phyloP scores from a whole-genome alignment of 345 rosid genomes.

The Jatropha curcas region DNA sequence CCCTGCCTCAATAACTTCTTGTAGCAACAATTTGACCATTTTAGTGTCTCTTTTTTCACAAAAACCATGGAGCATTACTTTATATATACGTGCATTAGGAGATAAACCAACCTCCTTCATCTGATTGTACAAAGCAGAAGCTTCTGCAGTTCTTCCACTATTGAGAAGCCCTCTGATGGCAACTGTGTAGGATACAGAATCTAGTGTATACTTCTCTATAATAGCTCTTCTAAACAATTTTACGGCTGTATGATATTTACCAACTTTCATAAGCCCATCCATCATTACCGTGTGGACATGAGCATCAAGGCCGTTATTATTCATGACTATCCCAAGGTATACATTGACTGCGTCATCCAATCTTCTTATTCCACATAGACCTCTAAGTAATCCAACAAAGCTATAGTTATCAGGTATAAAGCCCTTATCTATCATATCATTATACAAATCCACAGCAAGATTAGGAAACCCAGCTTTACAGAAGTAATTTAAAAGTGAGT shows the following conservation, averaged over 20 bases:
- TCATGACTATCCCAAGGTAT: conserved; percentile 44
- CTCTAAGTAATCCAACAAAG: conserved; percentile 54
- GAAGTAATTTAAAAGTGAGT: conserved; percentile 53
- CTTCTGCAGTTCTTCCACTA: conserved; percentile 54
- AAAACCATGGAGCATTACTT: conserved; percentile 47
- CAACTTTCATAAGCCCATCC: conserved; percentile 49
- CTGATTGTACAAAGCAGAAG: conserved; percentile 36
- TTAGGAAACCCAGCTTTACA: conserved; percentile 51
- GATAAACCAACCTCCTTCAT: conserved; percentile 56
- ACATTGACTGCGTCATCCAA: conserved; percentile 45
- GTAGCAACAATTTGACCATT: conserved; percentile 46
- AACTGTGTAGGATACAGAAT: conserved; percentile 62
- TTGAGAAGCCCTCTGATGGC: conserved; percentile 62
- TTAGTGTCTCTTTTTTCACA: conserved; percentile 46
- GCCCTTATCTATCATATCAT: conserved; percentile 48
- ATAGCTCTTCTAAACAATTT: conserved; percentile 48
- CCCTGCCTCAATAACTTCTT: conserved; percentile 49
- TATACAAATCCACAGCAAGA: conserved; percentile 42
- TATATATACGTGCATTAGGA: conserved; percentile 44
- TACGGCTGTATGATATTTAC: conserved; percentile 45
- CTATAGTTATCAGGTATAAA: conserved; percentile 58
- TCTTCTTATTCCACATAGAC: conserved; percentile 44
- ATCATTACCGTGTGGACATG: conserved; percentile 61
- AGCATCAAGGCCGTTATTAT: conserved; percentile 43
- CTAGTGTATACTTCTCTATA: conserved; percentile 45